Percentiles rank a stretch among this genome's conserved stretches.
These are phyloP conservation scores for Diaporthe longicolla DNA, from an alignment of 2,329 filamentous ascomycete species.

Conservation along the genomic window DNA sequence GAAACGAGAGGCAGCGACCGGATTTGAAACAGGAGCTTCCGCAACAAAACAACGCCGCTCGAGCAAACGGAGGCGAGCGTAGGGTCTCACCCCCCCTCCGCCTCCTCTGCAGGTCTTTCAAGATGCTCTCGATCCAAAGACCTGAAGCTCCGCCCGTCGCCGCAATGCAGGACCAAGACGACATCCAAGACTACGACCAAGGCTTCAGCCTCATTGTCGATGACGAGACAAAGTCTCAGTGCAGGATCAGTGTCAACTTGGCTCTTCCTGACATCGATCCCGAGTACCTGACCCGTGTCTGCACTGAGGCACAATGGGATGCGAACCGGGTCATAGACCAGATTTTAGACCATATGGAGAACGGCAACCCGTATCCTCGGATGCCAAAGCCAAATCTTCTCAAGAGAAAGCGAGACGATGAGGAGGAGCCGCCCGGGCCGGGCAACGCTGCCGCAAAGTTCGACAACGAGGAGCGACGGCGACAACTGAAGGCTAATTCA, in stretches of 20 bases:
- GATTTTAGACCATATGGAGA: constrained; percentile 59
- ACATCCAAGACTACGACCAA: not conserved
- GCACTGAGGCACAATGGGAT: constrained; percentile 48
- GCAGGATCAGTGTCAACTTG: constrained; percentile 49
- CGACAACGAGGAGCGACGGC: constrained; percentile 45
- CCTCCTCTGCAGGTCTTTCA: constrained; percentile 11
- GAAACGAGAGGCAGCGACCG: constrained; percentile 17
- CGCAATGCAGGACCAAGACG: constrained; percentile 1
- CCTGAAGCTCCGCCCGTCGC: not conserved
- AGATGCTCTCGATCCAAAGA: constrained; percentile 26
- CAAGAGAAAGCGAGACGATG: constrained; percentile 59
- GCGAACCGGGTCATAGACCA: constrained; percentile 52
- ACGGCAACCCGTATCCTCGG: constrained; percentile 55
- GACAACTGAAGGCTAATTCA: constrained; percentile 33
- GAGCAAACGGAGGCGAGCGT: not conserved
- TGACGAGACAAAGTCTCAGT: constrained; percentile 43
- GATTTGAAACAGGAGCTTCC: constrained; percentile 24
- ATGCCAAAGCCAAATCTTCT: constrained; percentile 42
- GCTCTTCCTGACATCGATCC: constrained; percentile 64
- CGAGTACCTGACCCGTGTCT: constrained; percentile 52
- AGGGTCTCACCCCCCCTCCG: constrained; percentile 3
- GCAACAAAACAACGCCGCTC: not conserved
- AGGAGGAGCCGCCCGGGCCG: constrained; percentile 43
- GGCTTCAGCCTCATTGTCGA: not conserved
- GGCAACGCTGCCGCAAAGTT: constrained; percentile 43